A percentile compares a stretch with the other conserved stretches of the same genome.
phyloP scores from a whole-genome alignment of 2,329 filamentous ascomycete genomes.

The Pseudocercospora fuligena region DNA sequence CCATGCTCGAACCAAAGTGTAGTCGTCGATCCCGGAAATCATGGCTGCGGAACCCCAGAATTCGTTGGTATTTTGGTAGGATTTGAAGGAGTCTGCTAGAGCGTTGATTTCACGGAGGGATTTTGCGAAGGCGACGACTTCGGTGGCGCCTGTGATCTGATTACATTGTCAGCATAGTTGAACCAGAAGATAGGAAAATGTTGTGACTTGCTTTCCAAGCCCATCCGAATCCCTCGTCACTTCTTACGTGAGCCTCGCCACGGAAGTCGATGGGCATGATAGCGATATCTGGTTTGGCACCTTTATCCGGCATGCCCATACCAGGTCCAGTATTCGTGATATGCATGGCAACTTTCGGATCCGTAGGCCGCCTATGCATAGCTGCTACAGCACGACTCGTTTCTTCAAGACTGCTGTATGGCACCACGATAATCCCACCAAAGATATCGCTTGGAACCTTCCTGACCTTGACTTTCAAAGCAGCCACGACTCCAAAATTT shows the following conservation, averaged over 20 bases:
- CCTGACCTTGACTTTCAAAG: slow-evolving; percentile 37
- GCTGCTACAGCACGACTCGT: slow-evolving; percentile 33
- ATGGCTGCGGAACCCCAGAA: slow-evolving; percentile 36
- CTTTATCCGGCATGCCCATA: slow-evolving; percentile 31
- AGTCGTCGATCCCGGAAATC: slow-evolving; percentile 33
- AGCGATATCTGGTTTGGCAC: slow-evolving; percentile 30
- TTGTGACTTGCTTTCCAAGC: slow-evolving; percentile 20
- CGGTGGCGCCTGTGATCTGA: slow-evolving; percentile 34
- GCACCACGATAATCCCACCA: slow-evolving; percentile 30
- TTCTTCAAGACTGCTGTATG: slow-evolving; percentile 29
- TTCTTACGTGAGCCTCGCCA: slow-evolving; percentile 40
- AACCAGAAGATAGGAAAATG: too few relatives aligned
- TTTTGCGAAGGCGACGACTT: slow-evolving; percentile 32
- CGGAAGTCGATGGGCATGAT: slow-evolving; percentile 41
- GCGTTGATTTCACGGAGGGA: slow-evolving; percentile 34
- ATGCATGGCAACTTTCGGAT: slow-evolving; percentile 40
- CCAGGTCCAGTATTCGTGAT: slow-evolving; percentile 36
- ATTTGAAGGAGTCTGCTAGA: slow-evolving; percentile 28
- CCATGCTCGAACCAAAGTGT: slow-evolving; percentile 34
- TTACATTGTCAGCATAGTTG: too few relatives aligned
- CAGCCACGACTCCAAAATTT: slow-evolving; percentile 40
- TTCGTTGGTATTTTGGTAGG: slow-evolving; percentile 31
- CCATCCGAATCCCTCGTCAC: slow-evolving; percentile 38
- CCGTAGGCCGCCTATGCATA: slow-evolving; percentile 30
- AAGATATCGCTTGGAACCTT: slow-evolving; percentile 38